Base-by-base conservation (phyloP, 148 eudicot genomes). In the Oxyria digyna region DNA sequence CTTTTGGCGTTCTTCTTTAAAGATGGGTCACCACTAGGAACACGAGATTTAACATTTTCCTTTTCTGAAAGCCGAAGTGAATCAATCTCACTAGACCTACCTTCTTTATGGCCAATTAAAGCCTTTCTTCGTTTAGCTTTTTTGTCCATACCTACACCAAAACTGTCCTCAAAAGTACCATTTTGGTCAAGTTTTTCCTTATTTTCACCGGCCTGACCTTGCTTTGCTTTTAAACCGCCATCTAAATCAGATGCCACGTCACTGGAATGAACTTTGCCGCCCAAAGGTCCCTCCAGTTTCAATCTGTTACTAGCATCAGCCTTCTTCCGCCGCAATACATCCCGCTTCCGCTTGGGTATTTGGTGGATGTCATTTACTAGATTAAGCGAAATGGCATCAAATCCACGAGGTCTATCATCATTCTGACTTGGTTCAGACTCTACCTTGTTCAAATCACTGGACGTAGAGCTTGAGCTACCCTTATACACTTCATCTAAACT, bases 271-370 rank as follows among this genome's bases (percentile, higher is more conserved):
- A 41, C 74, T 52, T 65, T 70, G 74, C 82, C 62, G 54, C 67
- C 45, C 23, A 75, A 67, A 12, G 65, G 57, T 31, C 69, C 82
- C 40, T 67, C 77, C 8, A 65, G 74, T 70, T 83, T 80, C 15
- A 70, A 71, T 35, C 71, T 76, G 70, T 37, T 52, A 73, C 41
- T 74, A 40, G 69, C 77, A 72, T 85, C 87, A 64, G 70, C 76
- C 82, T 85, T 85, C 78, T 80, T 95, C 68, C 94, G 77, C 38
- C 91, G 75, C 45, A 83, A 85, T 49, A 79, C 79, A 67, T 84
- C 96, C 12, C 99, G 84, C 10, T 82, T 88, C 1, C 92, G 89
- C 78, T 82, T 95, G 0, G 97, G 99, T 55, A 95, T 74, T 67
- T 45, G 63, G 62, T 87, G 54, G 75, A 46, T 74, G 73, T 62